Evolutionary conservation across 2,329 filamentous ascomycete species (phyloP).

Genomic region (Tolypocladium tropicale): DNA sequence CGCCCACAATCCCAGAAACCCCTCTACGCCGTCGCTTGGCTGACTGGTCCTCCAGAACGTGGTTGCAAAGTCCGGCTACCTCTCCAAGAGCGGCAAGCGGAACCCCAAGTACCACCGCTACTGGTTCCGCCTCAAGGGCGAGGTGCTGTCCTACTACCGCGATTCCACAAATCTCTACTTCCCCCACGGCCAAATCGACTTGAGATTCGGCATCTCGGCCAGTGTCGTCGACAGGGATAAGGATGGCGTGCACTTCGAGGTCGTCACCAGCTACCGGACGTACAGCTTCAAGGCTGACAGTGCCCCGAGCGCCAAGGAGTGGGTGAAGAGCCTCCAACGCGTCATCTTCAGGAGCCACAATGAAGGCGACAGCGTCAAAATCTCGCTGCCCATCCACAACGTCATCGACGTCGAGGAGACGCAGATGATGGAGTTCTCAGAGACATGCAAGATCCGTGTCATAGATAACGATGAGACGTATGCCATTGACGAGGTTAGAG

Average conservation of each 20-base stretch:
- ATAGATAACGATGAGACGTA: slow-evolving; percentile 91
- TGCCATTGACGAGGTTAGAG: slow-evolving; percentile 76
- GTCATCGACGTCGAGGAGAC: slow-evolving; percentile 89
- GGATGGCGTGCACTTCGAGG: slow-evolving; percentile 65
- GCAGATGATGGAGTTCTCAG: slow-evolving; percentile 80
- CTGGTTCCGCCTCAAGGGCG: slow-evolving; percentile 88
- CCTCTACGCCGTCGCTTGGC: background rate
- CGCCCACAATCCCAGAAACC: background rate
- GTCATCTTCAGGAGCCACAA: slow-evolving; percentile 95
- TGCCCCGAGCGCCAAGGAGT: slow-evolving; percentile 79
- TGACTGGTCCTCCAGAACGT: slow-evolving; percentile 42
- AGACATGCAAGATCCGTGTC: slow-evolving; percentile 87
- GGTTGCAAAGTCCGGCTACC: slow-evolving; percentile 74
- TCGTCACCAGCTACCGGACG: slow-evolving; percentile 71
- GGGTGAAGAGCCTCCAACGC: slow-evolving; percentile 88
- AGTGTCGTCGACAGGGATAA: slow-evolving; percentile 66
- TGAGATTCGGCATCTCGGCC: slow-evolving; percentile 87
- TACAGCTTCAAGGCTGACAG: slow-evolving; percentile 90
- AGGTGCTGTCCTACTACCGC: slow-evolving; percentile 82
- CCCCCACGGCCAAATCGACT: slow-evolving; percentile 80
- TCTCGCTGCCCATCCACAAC: slow-evolving; percentile 79
- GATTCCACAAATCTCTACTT: slow-evolving; percentile 84
- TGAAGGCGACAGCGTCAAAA: slow-evolving; percentile 94
- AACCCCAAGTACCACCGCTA: slow-evolving; percentile 83
- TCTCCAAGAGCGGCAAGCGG: slow-evolving; percentile 79